A percentile compares a stretch with the other conserved stretches of the same genome.
Conservation (phyloP, 371 early-diverging fungal species). For the Massospora cicadina region DNA sequence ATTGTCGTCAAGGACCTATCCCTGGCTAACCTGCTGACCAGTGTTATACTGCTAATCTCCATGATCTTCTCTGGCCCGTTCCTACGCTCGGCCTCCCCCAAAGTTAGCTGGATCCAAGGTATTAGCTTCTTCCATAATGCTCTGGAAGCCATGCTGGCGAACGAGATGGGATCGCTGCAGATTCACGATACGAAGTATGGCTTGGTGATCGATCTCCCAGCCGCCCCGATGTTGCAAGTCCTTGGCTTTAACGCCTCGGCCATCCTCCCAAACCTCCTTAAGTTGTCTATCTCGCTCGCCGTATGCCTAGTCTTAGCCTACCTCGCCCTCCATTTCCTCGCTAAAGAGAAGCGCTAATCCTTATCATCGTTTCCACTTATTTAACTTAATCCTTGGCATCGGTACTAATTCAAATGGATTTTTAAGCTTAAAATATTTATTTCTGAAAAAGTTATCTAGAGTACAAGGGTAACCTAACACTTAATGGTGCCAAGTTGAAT, state of each 20-base stretch:
- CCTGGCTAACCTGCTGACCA: conserved; percentile 57
- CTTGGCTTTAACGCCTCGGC: conserved; percentile 76
- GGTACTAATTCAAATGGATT: no score
- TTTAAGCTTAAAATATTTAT: no score
- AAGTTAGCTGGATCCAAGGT: conserved; percentile 58
- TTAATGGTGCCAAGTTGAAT: no score
- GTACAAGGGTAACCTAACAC: no score
- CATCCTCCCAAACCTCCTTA: conserved; percentile 67
- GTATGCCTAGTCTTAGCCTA: conserved; percentile 48
- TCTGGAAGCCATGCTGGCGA: conserved; percentile 73
- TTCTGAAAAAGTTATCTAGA: no score
- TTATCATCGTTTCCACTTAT: no score
- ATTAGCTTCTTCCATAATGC: conserved; percentile 77
- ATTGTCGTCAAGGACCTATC: conserved; percentile 54
- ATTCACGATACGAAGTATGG: conserved; percentile 66
- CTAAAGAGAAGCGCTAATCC: conserved; percentile 57
- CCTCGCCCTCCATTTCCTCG: conserved; percentile 61
- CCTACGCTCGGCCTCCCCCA: conserved; percentile 58
- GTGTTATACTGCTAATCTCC: conserved; percentile 66
- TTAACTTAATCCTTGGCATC: no score
- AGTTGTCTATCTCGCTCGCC: conserved; percentile 35
- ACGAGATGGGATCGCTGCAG: conserved; percentile 59
- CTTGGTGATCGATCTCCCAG: conserved; percentile 68
- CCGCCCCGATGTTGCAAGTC: conserved; percentile 63
- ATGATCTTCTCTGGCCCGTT: conserved; percentile 83